phyloP scores from a whole-genome alignment of 2,329 filamentous ascomycete genomes.

The Cladosporium sp. region DNA sequence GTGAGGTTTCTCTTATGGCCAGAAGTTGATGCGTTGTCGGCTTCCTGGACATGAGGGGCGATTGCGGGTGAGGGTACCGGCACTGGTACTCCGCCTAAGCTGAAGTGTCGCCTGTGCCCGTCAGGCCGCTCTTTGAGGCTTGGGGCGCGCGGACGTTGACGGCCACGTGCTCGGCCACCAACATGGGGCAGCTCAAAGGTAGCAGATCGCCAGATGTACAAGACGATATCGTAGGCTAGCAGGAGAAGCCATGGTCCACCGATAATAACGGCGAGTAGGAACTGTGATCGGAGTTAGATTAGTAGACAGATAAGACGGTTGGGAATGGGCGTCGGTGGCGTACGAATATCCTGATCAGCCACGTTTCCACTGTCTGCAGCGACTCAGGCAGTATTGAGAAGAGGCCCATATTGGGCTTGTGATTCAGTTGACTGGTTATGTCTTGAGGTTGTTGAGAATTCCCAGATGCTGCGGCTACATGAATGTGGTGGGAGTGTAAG shows the following conservation, averaged over 20 bases:
- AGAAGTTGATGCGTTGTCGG: background rate
- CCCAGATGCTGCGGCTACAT: no score
- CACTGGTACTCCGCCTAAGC: slow-evolving; percentile 30
- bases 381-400: slow-evolving; percentile 60
- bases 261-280: slow-evolving; percentile 55
- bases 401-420: slow-evolving; percentile 49
- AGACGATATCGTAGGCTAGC: slow-evolving; percentile 58
- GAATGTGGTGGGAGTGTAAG: no score
- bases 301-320: background rate
- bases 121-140: slow-evolving; percentile 55
- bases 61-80: slow-evolving; percentile 13
- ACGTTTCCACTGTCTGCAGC: slow-evolving; percentile 55
- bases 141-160: slow-evolving; percentile 56
- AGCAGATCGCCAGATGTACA: slow-evolving; percentile 56
- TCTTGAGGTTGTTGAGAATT: background rate
- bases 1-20: slow-evolving; percentile 9
- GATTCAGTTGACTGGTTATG: background rate
- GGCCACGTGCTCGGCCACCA: slow-evolving; percentile 57
- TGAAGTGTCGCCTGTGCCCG: slow-evolving; percentile 44
- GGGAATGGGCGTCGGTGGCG: slow-evolving; percentile 26
- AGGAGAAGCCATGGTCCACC: slow-evolving; percentile 60
- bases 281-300: slow-evolving; percentile 35
- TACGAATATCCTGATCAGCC: slow-evolving; percentile 60
- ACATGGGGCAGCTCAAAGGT: slow-evolving; percentile 56
- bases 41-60: background rate